Evolutionary conservation across 2,329 filamentous ascomycete genomes (phyloP), one percentile per base, ranked within the genome.

Genomic region (Aspergillus sojae): DNA sequence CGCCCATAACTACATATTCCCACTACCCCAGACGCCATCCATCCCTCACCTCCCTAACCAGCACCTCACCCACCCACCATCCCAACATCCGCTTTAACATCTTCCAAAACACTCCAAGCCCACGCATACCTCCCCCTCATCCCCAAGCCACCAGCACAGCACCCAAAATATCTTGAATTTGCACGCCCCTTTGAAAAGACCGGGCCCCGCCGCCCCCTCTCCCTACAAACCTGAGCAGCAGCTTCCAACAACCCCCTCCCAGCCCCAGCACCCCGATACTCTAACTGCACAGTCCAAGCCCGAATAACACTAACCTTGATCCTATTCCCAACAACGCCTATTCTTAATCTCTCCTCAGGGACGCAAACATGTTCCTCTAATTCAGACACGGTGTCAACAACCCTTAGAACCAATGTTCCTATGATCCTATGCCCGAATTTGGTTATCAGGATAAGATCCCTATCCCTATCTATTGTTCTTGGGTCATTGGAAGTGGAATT

Each of bases 251-350:
- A 78, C 36, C 88, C 89, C 46, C 81, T 84, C 3, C 93, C 93
- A 28, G 96, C 82, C 0, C 93, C 92, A 66, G 87, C 86, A 36
- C 86, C 83, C 30, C 93, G 85, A 75, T 92, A 93, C 68, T 84
- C 83, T 57, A 88, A 79, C 73, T 84, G 84, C 1, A 93, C 91
- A 2, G 92, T 94, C 93, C 93, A 97, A 1, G 91, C 93, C 32
- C 91, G 86, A 62, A 97, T 89, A 55, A 93, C 81, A 46, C 66
- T 69, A 28, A 46, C 12, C 1, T 1, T 48, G 23, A 6, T 11
- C 45, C 21, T 4, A 34, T 4, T 12, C 39, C 16, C 14, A 39
- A 39, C 5, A 16, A 16, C 32, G 4, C 14, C 34, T 6, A 16
- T 36, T 3, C 6, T 41, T 16, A 14, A 9, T 3, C 3, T n/a